Evolutionary conservation across 768 basidiomycete genomes (phyloP), one percentile per base, ranked within the genome.

Genomic region (Sutorius australiensis): DNA sequence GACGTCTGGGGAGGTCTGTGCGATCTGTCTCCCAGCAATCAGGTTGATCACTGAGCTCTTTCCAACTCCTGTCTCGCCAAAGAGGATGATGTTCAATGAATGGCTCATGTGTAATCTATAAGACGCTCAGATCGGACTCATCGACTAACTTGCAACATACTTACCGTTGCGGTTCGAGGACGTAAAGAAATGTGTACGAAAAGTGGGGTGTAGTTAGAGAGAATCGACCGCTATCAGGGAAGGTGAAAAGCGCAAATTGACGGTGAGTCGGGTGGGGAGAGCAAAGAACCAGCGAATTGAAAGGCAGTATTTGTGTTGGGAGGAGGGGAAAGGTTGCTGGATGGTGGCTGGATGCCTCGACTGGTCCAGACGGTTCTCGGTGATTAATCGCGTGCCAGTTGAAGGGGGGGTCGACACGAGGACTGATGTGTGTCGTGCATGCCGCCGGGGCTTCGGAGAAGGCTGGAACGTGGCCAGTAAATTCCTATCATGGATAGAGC

Each of bases 1-100:
- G 10, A 67, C 67, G 30, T 66, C 59, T 9, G 65, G 55, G 21
- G 68, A 69, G 36, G 58, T 57, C 31, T 54, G 34, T 13, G 68
- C 68, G 36, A 69, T 46, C 5, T 33, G 1, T 7, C 38, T 21
- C 21, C 69, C 68, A 37, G 68, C 63, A 50, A 71, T 63, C 57
- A 69, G 52, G 50, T 69, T 69, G 56, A 71, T 69, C 55, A 69
- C 62, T 9, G 67, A 69, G 54, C 69, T 69, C 59, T 69, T 69
- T n/a, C 67, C 67, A 2, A 67, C 56, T 14, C 77, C 77, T 0
- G 72, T 71, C 58, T 77, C 76, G 7, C 77, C 77, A 50, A 78
- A 78, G 2, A 78, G 37, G 38, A 78, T 66, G 48, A 77, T 63
- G 53, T 78, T 78, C 45, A 67, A 45, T 34, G 59, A 56, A 30